Conservation (phyloP, 768 basidiomycete species). For the Tylopilus sp. region DNA sequence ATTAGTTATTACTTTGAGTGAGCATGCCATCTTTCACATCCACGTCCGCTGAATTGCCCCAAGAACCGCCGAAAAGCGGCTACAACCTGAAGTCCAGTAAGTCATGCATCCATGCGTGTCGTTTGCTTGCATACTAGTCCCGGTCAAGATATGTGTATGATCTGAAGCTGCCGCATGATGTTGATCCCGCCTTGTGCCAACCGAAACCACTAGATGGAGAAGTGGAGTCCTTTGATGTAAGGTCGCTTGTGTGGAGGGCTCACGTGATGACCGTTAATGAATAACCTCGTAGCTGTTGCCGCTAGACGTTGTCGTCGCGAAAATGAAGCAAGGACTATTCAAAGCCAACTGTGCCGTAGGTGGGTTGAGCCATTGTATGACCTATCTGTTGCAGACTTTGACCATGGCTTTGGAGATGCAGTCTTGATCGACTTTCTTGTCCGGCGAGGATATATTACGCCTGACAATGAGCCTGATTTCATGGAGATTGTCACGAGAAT, state of each 20-base stretch:
- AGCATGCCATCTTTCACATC: constrained; percentile 4
- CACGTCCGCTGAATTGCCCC: not conserved
- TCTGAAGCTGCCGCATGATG: constrained; percentile 57
- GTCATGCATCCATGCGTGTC: constrained; percentile 17
- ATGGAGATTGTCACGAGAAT: constrained; percentile 71
- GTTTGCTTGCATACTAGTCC: not conserved
- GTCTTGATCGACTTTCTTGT: constrained; percentile 90
- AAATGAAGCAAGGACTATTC: constrained; percentile 71
- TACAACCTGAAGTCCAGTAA: constrained; percentile 86
- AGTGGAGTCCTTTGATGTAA: constrained; percentile 88
- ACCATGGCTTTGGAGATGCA: constrained; percentile 33
- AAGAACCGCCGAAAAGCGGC: constrained; percentile 44
- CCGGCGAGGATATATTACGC: constrained; percentile 78
- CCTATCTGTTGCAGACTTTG: not conserved
- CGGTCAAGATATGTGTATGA: constrained; percentile 77
- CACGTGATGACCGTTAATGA: not conserved
- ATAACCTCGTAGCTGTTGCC: constrained; percentile 53
- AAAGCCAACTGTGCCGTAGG: constrained; percentile 92
- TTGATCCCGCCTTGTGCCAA: constrained; percentile 46
- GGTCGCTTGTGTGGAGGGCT: constrained; percentile 12
- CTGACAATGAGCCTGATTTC: constrained; percentile 84
- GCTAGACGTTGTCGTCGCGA: constrained; percentile 56
- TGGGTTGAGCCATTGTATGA: constrained; percentile 35
- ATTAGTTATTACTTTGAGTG: constrained; percentile 83
- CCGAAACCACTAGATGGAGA: constrained; percentile 87